phyloP scores from a whole-genome alignment of 345 rosid genomes.

The Theobroma cacao region DNA sequence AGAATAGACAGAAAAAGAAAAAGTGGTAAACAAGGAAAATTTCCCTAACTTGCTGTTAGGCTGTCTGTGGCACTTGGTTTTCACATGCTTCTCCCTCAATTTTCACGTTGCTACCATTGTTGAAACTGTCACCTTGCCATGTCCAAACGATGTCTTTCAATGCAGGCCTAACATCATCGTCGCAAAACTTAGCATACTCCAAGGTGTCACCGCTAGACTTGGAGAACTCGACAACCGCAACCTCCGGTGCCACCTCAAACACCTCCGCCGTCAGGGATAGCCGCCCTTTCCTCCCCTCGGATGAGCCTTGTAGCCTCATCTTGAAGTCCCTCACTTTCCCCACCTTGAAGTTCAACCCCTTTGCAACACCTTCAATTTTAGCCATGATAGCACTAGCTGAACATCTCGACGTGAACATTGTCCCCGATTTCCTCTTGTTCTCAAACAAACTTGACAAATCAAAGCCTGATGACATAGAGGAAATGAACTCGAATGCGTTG shows the following conservation, averaged over 20 bases:
- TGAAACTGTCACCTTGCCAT: conserved; percentile 13
- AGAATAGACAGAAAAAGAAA: neutral
- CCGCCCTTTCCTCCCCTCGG: conserved; percentile 58
- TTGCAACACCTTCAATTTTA: conserved; percentile 56
- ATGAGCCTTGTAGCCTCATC: conserved; percentile 43
- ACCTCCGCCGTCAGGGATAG: conserved; percentile 58
- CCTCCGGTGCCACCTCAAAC: conserved; percentile 61
- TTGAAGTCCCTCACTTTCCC: conserved; percentile 47
- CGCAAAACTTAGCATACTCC: conserved; percentile 53
- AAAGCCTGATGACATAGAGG: conserved; percentile 83
- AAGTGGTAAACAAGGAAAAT: neutral
- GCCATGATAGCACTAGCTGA: conserved; percentile 41
- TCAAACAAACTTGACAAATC: conserved; percentile 77
- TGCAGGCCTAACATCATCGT: conserved; percentile 69
- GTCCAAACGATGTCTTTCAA: conserved; percentile 63
- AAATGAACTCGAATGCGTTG: conserved; percentile 73
- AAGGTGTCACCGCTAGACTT: conserved; percentile 61
- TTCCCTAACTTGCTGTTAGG: neutral
- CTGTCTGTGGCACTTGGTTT: neutral
- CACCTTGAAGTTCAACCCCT: conserved; percentile 48
- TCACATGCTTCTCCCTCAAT: neutral
- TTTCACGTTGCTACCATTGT: neutral
- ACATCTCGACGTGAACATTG: conserved; percentile 62
- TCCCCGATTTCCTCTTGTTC: conserved; percentile 40
- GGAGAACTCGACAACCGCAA: conserved; percentile 64